Evolutionary conservation across 257 asterid species (phyloP).

Genomic region (Mitragyna speciosa): DNA sequence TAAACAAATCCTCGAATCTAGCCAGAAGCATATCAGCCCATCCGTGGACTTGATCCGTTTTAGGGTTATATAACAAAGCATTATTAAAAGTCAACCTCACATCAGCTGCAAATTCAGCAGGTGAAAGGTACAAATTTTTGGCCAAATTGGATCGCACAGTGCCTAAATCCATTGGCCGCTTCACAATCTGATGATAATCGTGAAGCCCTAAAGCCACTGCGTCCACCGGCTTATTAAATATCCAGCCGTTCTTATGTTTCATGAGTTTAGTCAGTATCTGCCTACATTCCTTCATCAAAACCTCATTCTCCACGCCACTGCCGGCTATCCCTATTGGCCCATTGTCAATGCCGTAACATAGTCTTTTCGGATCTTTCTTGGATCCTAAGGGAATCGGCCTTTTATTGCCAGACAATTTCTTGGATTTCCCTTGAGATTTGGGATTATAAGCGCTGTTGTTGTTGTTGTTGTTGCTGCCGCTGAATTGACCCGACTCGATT

Average conservation of each 20-base stretch:
- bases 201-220: constrained; percentile 65
- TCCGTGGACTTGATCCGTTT: constrained; percentile 61
- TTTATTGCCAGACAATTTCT: constrained; percentile 51
- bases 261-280: constrained; percentile 61
- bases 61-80: constrained; percentile 88
- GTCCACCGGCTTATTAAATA: constrained; percentile 73
- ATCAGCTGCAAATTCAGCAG: constrained; percentile 72
- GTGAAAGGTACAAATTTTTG: constrained; percentile 49
- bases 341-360: constrained; percentile 35
- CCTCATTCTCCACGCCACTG: constrained; percentile 39
- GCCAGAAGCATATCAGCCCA: constrained; percentile 62
- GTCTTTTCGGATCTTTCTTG: constrained; percentile 35
- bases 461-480: constrained; percentile 30
- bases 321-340: constrained; percentile 20
- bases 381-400: constrained; percentile 47
- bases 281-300: constrained; percentile 64
- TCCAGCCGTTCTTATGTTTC: constrained; percentile 60
- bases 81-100: constrained; percentile 84
- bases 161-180: constrained; percentile 95
- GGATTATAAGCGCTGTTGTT: constrained; percentile 26
- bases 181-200: constrained; percentile 85
- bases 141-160: constrained; percentile 68
- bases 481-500: constrained; percentile 60
- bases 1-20: constrained; percentile 70
- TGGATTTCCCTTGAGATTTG: constrained; percentile 52